A percentile compares a stretch with the other conserved stretches of the same genome.
These are phyloP conservation scores for Odontarrhena argentea DNA, from an alignment of 345 rosid species.

Conservation along the genomic window DNA sequence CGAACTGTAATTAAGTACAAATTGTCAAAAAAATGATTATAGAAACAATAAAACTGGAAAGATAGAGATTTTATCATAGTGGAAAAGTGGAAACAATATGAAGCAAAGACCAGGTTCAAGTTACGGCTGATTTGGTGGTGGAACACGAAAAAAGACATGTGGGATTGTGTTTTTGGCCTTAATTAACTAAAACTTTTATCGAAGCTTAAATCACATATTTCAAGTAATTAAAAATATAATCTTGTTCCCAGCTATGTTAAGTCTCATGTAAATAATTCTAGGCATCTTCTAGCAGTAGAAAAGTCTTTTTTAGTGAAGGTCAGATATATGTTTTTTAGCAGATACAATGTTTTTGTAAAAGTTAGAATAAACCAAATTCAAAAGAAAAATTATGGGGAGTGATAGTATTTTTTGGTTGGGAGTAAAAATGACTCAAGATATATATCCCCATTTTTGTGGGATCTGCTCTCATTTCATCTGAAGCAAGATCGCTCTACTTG, in stretches of 20 bases:
- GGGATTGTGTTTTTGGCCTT: slow-evolving; percentile 38
- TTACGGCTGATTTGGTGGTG: slow-evolving; percentile 35
- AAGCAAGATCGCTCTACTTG: slow-evolving; percentile 17
- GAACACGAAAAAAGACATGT: slow-evolving; percentile 41
- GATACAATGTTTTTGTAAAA: too few relatives aligned
- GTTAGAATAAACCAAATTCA: too few relatives aligned
- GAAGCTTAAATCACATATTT: slow-evolving; percentile 6
- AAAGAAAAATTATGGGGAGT: background rate
- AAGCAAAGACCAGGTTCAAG: slow-evolving; percentile 37
- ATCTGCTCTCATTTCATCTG: slow-evolving; percentile 23
- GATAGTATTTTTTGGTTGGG: background rate
- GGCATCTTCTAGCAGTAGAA: slow-evolving; percentile 3
- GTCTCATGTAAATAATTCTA: background rate
- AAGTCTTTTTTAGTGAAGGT: too few relatives aligned
- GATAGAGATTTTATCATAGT: slow-evolving; percentile 1
- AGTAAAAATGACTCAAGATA: slow-evolving; percentile 31
- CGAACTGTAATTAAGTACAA: background rate
- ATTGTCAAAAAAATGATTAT: background rate
- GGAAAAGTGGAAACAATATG: slow-evolving; percentile 16
- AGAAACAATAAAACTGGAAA: background rate
- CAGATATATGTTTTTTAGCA: too few relatives aligned
- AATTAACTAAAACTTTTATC: background rate
- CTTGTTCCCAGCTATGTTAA: slow-evolving; percentile 9
- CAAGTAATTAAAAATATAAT: slow-evolving; percentile 3
- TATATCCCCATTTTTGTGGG: slow-evolving; percentile 29